Base-by-base conservation (phyloP, 345 rosid species). In the Linum trigynum region DNA sequence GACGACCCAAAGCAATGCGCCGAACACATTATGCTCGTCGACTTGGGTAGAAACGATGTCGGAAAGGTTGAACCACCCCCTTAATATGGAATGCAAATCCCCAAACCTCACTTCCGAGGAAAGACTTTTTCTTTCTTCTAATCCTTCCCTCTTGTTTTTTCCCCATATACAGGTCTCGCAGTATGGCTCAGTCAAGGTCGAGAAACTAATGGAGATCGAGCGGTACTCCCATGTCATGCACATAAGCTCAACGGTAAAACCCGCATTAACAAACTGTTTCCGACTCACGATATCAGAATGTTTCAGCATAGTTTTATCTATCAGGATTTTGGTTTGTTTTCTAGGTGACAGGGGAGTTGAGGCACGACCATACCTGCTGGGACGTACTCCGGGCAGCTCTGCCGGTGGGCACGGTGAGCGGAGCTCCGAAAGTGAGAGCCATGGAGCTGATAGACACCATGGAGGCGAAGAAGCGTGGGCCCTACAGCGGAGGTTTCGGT, bases 151-250 rank as follows among this genome's bases (percentile, higher is more conserved):
- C 35, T 41, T 57, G 35, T 9, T 2, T 65, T 38, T 36, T 78
- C 59, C 39, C 42, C 32, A 23, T 23, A 23, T 74, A 67, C 36
- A 86, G 91, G 98, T 92, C 40, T 82, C 96, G 1, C 82, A 86
- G 65, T 60, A 66, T 64, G 96, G 97, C 59, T 90, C 97, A 0
- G 97, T 92, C 62, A 88, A 77, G 71, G 96, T 90, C 50, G 95
- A 94, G 74, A 86, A 80, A 70, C 95, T 94, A 39, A 90, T 90
- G 98, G 82, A 88, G 76, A 71, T 90, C 65, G 98, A 90, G 71
- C 83, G 86, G 23, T 90, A 88, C 66, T 90, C 96, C 39, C 97
- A 90, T 76, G 97, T 92, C 48, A 90, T 90, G 98, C 97, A 92
- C 76, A 90, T 92, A 61, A 92, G 98, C 83, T 88, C 98, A 23